phyloP scores from a whole-genome alignment of 495 filamentous ascomycete genomes.

The Lasiosphaeris hirsuta region DNA sequence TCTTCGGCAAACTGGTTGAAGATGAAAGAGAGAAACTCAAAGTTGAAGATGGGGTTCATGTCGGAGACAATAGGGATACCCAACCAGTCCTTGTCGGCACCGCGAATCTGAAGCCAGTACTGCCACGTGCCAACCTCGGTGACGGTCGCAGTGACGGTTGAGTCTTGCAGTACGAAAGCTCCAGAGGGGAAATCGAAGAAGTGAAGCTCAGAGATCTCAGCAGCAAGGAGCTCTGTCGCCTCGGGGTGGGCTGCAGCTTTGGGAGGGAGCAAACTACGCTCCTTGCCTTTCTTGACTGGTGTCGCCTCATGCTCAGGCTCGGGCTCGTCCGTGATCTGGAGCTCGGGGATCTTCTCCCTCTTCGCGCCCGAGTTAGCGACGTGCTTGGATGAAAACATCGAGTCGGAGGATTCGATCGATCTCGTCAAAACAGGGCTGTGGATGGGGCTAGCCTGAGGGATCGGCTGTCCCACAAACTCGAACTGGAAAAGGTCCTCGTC shows the following conservation, averaged over 20 bases:
- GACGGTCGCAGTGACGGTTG: constrained; percentile 69
- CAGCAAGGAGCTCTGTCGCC: constrained; percentile 65
- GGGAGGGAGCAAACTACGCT: constrained; percentile 40
- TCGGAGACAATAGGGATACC: constrained; percentile 81
- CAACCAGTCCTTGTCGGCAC: constrained; percentile 77
- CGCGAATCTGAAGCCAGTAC: constrained; percentile 90
- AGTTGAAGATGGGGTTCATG: constrained; percentile 98
- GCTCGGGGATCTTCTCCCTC: constrained; percentile 25
- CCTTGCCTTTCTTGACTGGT: constrained; percentile 26
- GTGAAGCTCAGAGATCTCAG: constrained; percentile 81
- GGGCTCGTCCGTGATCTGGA: constrained; percentile 18
- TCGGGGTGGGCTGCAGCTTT: constrained; percentile 60
- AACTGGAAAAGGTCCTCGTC: constrained; percentile 79
- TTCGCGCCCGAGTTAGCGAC: constrained; percentile 33
- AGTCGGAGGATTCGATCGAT: constrained; percentile 46
- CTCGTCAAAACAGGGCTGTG: constrained; percentile 57
- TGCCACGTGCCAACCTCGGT: constrained; percentile 87
- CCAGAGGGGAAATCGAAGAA: constrained; percentile 86
- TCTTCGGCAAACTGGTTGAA: constrained; percentile 93
- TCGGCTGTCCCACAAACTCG: constrained; percentile 70
- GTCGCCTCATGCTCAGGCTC: constrained; percentile 8
- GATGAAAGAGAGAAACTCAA: constrained; percentile 95
- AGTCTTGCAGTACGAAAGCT: constrained; percentile 79
- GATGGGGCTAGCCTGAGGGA: constrained; percentile 77
- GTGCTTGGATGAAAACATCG: constrained; percentile 39